phyloP scores from a whole-genome alignment of 257 asterid species.

The Sherardia arvensis region DNA sequence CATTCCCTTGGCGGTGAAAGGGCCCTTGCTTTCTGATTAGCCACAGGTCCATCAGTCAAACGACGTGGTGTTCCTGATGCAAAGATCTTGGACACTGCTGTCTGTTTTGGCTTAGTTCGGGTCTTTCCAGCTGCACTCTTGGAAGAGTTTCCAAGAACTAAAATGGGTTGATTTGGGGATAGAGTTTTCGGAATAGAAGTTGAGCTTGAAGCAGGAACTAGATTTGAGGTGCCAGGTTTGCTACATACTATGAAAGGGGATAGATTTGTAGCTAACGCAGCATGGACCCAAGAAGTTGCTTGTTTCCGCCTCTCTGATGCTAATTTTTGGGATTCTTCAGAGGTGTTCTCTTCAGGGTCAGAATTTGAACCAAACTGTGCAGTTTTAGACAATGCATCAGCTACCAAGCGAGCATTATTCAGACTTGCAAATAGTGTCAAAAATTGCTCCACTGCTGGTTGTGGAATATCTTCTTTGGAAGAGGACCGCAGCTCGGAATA shows the following conservation, averaged over 20 bases:
- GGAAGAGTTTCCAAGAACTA: slow-evolving; percentile 61
- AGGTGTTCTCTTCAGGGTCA: slow-evolving; percentile 42
- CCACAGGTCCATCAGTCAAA: slow-evolving; percentile 30
- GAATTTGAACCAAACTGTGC: slow-evolving; percentile 34
- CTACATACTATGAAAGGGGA: slow-evolving; percentile 55
- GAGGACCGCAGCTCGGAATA: slow-evolving; percentile 75
- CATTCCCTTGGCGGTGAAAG: slow-evolving; percentile 58
- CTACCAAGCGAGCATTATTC: slow-evolving; percentile 54
- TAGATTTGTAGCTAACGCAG: slow-evolving; percentile 69
- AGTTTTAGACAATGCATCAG: slow-evolving; percentile 67
- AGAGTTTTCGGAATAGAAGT: slow-evolving; percentile 30
- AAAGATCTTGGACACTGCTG: slow-evolving; percentile 36
- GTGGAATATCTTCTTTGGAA: slow-evolving; percentile 83
- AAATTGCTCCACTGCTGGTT: slow-evolving; percentile 90
- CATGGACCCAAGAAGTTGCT: slow-evolving; percentile 85
- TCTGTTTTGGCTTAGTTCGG: slow-evolving; percentile 36
- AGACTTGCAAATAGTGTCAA: slow-evolving; percentile 54
- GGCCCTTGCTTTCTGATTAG: slow-evolving; percentile 34
- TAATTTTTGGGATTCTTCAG: slow-evolving; percentile 53
- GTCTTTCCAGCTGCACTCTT: slow-evolving; percentile 39
- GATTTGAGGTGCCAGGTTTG: slow-evolving; percentile 39
- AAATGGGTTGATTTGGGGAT: slow-evolving; percentile 34
- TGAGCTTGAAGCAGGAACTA: slow-evolving; percentile 24
- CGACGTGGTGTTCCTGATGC: slow-evolving; percentile 39
- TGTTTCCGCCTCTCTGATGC: slow-evolving; percentile 59